Percentiles rank a stretch among this genome's conserved stretches.
These are phyloP conservation scores for Meira miltonrushii DNA, from an alignment of 1,284 basidiomycete genomes.

Conservation along the genomic window DNA sequence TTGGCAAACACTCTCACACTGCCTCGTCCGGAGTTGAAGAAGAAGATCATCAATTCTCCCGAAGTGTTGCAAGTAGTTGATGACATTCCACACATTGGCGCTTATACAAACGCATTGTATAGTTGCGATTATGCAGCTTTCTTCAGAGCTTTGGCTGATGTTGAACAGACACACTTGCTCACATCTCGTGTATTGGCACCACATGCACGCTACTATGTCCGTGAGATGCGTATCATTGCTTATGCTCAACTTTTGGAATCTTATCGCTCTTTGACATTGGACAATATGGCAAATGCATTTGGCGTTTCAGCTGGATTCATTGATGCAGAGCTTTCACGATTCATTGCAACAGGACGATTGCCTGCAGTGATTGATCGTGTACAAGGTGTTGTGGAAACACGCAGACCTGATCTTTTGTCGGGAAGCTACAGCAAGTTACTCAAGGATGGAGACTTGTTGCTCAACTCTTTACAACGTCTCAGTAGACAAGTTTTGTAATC, in stretches of 20 bases:
- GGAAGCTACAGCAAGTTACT: slow-evolving; percentile 85
- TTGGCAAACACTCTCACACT: slow-evolving; percentile 73
- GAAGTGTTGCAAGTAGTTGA: slow-evolving; percentile 57
- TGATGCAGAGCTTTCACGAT: slow-evolving; percentile 78
- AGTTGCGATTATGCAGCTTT: slow-evolving; percentile 92
- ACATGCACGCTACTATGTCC: slow-evolving; percentile 83
- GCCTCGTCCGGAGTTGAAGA: slow-evolving; percentile 80
- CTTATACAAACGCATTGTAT: slow-evolving; percentile 64
- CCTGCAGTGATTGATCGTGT: slow-evolving; percentile 93
- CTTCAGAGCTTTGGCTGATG: slow-evolving; percentile 76
- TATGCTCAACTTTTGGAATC: slow-evolving; percentile 87
- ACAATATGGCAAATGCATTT: slow-evolving; percentile 79
- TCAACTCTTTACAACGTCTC: slow-evolving; percentile 58
- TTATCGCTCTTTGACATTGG: slow-evolving; percentile 82
- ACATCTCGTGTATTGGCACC: slow-evolving; percentile 78
- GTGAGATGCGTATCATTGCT: slow-evolving; percentile 93
- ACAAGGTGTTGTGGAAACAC: slow-evolving; percentile 86
- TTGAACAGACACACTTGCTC: slow-evolving; percentile 79
- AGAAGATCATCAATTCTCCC: slow-evolving; percentile 65
- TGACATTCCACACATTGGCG: slow-evolving; percentile 56
- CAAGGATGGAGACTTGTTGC: slow-evolving; percentile 78
- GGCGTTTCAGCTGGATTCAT: slow-evolving; percentile 85
- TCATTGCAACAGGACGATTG: slow-evolving; percentile 84
- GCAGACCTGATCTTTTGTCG: slow-evolving; percentile 73
- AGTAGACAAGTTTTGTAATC: slow-evolving; percentile 47